These are phyloP conservation scores for Lentinula boryana DNA, from an alignment of 768 basidiomycete species.

Conservation along the genomic window DNA sequence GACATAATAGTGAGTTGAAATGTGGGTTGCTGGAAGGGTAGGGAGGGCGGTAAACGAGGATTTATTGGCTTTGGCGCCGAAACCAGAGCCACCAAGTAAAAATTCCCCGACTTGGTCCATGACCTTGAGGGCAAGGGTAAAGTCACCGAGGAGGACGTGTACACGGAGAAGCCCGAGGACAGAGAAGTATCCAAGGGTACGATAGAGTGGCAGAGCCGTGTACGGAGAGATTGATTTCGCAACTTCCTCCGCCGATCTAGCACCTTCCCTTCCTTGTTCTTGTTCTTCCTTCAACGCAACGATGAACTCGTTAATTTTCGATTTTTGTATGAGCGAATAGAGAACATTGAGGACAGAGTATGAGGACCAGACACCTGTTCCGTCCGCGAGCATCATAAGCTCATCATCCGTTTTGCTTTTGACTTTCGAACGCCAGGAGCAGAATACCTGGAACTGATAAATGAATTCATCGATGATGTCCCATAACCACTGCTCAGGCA, in stretches of 20 bases:
- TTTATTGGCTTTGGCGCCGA: constrained; percentile 4
- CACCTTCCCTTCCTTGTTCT: constrained; percentile 18
- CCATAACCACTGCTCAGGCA: constrained; percentile 98
- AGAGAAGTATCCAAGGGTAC: constrained; percentile 95
- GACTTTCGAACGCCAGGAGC: constrained; percentile 82
- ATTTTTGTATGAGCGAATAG: constrained; percentile 98
- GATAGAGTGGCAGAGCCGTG: constrained; percentile 83
- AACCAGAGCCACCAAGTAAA: neutral
- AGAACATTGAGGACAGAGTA: constrained; percentile 98
- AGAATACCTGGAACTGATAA: constrained; percentile 97
- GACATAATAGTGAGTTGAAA: constrained; percentile 91
- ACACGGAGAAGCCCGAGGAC: constrained; percentile 93
- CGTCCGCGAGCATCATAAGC: constrained; percentile 72
- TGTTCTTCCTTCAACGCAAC: constrained; percentile 67
- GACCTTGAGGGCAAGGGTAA: constrained; percentile 89
- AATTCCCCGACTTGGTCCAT: constrained; percentile 80
- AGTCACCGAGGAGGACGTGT: constrained; percentile 93
- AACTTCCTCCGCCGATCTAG: constrained; percentile 73
- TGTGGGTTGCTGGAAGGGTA: constrained; percentile 96
- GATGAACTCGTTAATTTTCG: constrained; percentile 91
- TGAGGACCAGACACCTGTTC: constrained; percentile 86
- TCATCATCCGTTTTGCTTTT: constrained; percentile 90
- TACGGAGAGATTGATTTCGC: constrained; percentile 45
- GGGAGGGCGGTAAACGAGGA: constrained; percentile 40
- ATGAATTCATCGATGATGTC: constrained; percentile 97